A percentile compares a stretch with the other conserved stretches of the same genome.
Conservation (phyloP, 1,284 basidiomycete species). For the Schizopora paradoxa region DNA sequence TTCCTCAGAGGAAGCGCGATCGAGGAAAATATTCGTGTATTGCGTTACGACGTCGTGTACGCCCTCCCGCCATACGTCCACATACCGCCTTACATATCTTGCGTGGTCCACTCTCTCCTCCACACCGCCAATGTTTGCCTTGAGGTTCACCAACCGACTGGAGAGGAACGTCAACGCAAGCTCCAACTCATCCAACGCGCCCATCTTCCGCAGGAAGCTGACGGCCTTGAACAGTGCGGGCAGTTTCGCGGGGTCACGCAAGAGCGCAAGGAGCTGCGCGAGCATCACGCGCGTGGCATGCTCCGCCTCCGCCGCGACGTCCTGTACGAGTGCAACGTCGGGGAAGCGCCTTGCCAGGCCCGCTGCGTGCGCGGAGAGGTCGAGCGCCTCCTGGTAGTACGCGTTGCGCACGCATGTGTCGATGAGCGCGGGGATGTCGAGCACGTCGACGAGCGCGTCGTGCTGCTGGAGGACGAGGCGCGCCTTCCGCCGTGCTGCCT, state of each 20-base stretch:
- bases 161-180: constrained; percentile 65
- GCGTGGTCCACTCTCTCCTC: constrained; percentile 61
- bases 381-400: constrained; percentile 86
- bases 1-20: constrained; percentile 36
- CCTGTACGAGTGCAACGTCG: constrained; percentile 38
- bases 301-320: constrained; percentile 71
- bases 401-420: constrained; percentile 90
- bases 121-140: constrained; percentile 37
- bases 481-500: constrained; percentile 66
- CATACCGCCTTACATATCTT: constrained; percentile 78
- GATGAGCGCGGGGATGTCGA: constrained; percentile 85
- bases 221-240: constrained; percentile 87
- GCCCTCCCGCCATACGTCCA: constrained; percentile 89
- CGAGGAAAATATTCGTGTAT: constrained; percentile 86
- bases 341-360: constrained; percentile 39
- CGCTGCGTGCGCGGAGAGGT: constrained; percentile 67
- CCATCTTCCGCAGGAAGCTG: constrained; percentile 79
- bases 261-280: constrained; percentile 68
- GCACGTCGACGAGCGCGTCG: constrained; percentile 84
- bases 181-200: constrained; percentile 53
- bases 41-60: constrained; percentile 90
- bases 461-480: constrained; percentile 83
- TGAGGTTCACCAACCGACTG: constrained; percentile 53
- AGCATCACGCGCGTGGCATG: constrained; percentile 71
- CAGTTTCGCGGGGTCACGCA: constrained; percentile 83